A percentile compares a stretch with the other conserved stretches of the same genome.
phyloP scores from a whole-genome alignment of 305 asterid genomes.

The Solanum chacoense region DNA sequence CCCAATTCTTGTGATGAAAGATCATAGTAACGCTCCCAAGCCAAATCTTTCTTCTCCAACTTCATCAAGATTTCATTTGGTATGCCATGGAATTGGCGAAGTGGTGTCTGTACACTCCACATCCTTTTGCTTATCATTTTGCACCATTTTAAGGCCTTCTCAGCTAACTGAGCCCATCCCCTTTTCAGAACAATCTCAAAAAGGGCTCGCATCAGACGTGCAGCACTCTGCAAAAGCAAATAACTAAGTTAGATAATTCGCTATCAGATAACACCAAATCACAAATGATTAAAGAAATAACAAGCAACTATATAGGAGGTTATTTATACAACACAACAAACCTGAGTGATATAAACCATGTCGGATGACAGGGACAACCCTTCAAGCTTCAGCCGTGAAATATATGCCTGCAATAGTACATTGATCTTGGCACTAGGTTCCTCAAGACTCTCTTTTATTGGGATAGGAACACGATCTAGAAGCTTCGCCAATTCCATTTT shows the following conservation, averaged over 20 bases:
- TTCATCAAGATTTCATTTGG: conserved; percentile 77
- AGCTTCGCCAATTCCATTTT: conserved; percentile 96
- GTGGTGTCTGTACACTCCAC: conserved; percentile 99
- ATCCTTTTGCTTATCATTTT: conserved; percentile 91
- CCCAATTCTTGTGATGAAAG: conserved; percentile 91
- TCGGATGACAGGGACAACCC: conserved; percentile 92
- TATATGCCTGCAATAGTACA: conserved; percentile 91
- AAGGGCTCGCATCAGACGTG: conserved; percentile 88
- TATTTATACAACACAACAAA: conserved; percentile 6
- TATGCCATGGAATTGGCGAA: conserved; percentile 92
- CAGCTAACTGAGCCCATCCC: conserved; percentile 97
- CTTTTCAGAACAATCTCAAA: conserved; percentile 87
- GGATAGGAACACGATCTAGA: conserved; percentile 87
- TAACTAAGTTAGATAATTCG: not conserved
- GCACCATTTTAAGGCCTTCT: conserved; percentile 92
- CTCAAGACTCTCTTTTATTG: conserved; percentile 89
- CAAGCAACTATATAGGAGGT: not conserved
- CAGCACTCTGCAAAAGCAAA: conserved; percentile 73
- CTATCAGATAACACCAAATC: not conserved
- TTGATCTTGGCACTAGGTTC: conserved; percentile 98
- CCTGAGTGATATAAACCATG: conserved; percentile 97
- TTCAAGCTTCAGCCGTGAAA: conserved; percentile 96
- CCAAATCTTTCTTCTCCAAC: conserved; percentile 89
- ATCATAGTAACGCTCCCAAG: conserved; percentile 96
- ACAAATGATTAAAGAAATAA: not conserved